A percentile compares a stretch with the other conserved stretches of the same genome.
Evolutionary conservation across 768 basidiomycete species (phyloP).

Genomic region (Dioszegia aurantiaca): DNA sequence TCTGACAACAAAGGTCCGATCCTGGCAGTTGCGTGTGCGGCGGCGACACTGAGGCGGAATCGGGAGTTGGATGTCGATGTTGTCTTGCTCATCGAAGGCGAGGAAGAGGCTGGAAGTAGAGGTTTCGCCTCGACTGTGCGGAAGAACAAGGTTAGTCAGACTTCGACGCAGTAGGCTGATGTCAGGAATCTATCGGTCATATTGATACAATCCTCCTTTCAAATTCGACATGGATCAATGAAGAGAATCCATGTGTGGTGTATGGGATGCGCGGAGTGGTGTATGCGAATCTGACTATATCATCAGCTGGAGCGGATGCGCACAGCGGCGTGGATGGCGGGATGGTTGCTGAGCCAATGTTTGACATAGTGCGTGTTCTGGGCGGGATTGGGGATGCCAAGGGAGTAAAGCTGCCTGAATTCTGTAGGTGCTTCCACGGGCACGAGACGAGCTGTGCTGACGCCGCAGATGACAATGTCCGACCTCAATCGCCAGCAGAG

Average conservation of each 20-base stretch:
- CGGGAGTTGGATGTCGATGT: constrained; percentile 79
- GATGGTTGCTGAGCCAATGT: constrained; percentile 80
- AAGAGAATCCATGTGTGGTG: constrained; percentile 86
- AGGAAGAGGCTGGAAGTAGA: constrained; percentile 89
- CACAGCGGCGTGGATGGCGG: constrained; percentile 96
- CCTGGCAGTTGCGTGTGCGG: constrained; percentile 84
- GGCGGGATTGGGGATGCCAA: constrained; percentile 64
- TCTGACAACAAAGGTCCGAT: constrained; percentile 96
- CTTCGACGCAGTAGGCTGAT: not conserved
- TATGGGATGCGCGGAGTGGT: constrained; percentile 93
- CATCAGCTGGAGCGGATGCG: constrained; percentile 69
- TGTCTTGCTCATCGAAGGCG: constrained; percentile 89
- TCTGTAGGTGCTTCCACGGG: constrained; percentile 63
- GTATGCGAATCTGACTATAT: constrained; percentile 77
- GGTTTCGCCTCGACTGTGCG: constrained; percentile 78
- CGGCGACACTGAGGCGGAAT: constrained; percentile 69
- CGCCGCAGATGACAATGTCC: constrained; percentile 62
- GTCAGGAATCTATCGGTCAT: constrained; percentile 74
- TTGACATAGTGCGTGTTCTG: constrained; percentile 83
- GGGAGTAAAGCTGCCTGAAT: constrained; percentile 69
- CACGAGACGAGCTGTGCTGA: constrained; percentile 2
- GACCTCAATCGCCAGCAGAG: constrained; percentile 67
- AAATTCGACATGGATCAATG: constrained; percentile 96
- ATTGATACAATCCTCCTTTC: constrained; percentile 77
- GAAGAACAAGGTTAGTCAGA: constrained; percentile 64